Base-by-base conservation (phyloP, 768 basidiomycete species). In the Rhodotorula toruloides region DNA sequence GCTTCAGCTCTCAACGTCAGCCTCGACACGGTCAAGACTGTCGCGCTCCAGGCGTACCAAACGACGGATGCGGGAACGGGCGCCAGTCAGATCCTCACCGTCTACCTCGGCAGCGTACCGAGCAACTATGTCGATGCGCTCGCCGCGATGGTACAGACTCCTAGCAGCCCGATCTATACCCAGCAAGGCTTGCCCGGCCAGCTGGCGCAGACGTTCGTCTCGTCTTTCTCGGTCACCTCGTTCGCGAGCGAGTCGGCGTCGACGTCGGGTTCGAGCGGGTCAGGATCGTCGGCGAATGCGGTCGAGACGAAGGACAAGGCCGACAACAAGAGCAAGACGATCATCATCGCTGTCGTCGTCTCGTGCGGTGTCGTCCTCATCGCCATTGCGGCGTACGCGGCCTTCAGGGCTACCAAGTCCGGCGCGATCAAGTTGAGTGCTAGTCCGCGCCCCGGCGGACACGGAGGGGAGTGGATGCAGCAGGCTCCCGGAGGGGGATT, bases 81-180 rank as follows among this genome's bases (percentile, higher is more conserved):
- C 71, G 74, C 77, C 17, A 57, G 67, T 10, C 37, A 80, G 50
- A 82, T 94, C 19, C 81, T 82, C 57, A 93, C 91, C 5, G 80
- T 85, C 62, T 93, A 80, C 80, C 79, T 87, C 29, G 86, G 82
- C 1, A 90, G 85, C 75, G 84, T 96, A 60, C 87, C 88, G 0
- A 46, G 68, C 0, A 69, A 76, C 50, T 63, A 79, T 10, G 86
- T 93, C 52, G 77, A 84, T 67, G 77, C 79, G 2, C 86, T 97
- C 43, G 82, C 85, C 49, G 58, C 67, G 9, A 62, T 71, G 64
- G 47, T 75, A 42, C 42, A 49, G 36, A 65, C 71, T n/a, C 54
- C 75, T 21, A 67, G 32, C 21, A 61, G 55, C n/a, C 58, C 61
- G 14, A 56, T 76, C 43, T 76, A 76, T 65, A 48, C 17, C 16